Conservation (phyloP, 169 alveolate genomes). For the Plasmodium adleri region DNA sequence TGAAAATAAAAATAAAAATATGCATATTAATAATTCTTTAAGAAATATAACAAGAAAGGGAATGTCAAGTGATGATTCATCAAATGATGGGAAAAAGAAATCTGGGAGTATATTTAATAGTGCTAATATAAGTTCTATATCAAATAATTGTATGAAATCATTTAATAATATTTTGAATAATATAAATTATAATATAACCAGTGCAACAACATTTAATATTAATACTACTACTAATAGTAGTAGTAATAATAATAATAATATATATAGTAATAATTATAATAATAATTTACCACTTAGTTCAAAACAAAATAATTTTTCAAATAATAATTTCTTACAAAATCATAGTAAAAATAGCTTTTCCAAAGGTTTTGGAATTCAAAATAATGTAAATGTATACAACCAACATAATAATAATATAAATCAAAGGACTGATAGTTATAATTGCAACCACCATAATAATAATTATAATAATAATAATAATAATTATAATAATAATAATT, state of each 20-base stretch:
- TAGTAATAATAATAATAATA: background rate
- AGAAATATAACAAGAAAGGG: constrained; percentile 26
- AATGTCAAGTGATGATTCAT: constrained; percentile 9
- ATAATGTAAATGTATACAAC: too few relatives aligned
- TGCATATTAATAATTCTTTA: background rate
- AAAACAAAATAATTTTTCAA: too few relatives aligned
- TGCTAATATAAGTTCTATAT: constrained; percentile 57
- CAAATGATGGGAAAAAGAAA: constrained; percentile 50
- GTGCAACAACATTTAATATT: constrained; percentile 2
- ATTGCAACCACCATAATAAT: background rate
- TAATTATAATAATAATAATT: background rate
- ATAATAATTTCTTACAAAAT: too few relatives aligned
- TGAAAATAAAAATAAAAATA: constrained; percentile 10
- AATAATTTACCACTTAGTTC: too few relatives aligned
- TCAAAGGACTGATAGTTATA: too few relatives aligned
- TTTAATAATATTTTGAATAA: constrained; percentile 49
- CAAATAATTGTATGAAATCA: constrained; percentile 68
- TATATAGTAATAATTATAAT: too few relatives aligned
- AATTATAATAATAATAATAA: background rate
- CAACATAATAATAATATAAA: too few relatives aligned
- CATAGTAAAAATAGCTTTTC: too few relatives aligned
- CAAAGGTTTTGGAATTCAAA: too few relatives aligned
- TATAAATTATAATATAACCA: constrained; percentile 46
- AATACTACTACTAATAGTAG: background rate
- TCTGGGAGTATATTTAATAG: constrained; percentile 47